Evolutionary conservation across 257 asterid genomes (phyloP), one percentile per base, ranked within the genome.

Genomic region (Nicotiana sylvestris): DNA sequence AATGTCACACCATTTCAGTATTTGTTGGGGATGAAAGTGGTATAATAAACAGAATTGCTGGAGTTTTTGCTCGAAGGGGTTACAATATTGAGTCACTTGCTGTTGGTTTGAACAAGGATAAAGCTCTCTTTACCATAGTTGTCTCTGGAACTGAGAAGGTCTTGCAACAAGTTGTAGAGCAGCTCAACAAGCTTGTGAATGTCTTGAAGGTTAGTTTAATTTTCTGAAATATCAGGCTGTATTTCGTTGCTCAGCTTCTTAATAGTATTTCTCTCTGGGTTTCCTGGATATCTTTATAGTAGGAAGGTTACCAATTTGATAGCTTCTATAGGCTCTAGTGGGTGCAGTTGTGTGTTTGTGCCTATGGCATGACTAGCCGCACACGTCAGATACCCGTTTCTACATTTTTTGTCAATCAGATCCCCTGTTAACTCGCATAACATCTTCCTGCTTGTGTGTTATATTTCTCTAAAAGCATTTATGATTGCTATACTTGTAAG

Each of bases 11-110:
- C 7, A 92, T 92, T 84, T 94, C 98, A 9, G 95, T 92, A 66
- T 94, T 91, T 79, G 97, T 92, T 87, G 98, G 98, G 83, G 97
- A 94, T 87, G 97, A 94, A 87, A 92, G 96, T 85, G 98, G 98
- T 72, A 94, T 94, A 27, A 94, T 94, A 74, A 92, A 94, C 89
- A 88, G 98, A 80, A 94, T 94, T 86, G 96, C 97, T 65, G 98
- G 97, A 56, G 97, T 92, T 27, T 91, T 94, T 89, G 98, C 98
- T 83, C 93, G 97, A 68, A 90, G 96, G 78, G 97, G 98, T 67
- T 94, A 91, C 88, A 94, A 91, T 84, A 94, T 94, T 9, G 98
- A 94, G 91, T 91, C 98, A 78, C 94, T 94, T 82, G 98, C 97
- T 72, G 98, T 94, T 85, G 98, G 98, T 56, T 84, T 94, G 87